Base-by-base conservation (phyloP, 805 yeast species). In the Wickerhamomyces ciferrii region DNA sequence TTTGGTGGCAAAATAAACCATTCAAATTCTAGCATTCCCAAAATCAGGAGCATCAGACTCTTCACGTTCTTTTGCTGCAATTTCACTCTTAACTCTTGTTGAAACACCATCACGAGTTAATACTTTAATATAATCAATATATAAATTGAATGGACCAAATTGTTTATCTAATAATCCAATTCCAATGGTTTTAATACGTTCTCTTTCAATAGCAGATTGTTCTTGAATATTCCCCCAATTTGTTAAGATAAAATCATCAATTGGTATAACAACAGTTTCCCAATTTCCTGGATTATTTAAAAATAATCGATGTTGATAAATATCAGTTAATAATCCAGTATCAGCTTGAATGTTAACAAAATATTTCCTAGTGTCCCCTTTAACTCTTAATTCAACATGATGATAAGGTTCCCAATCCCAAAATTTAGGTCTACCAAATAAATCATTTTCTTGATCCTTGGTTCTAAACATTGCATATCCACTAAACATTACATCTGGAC, bases 391-490 rank as follows among this genome's bases (percentile, higher is more conserved):
- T 34, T 82, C 84, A 54, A 87, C 66, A 52, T 82, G 83, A 43
- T 75, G 74, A 61, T 66, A 83, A 25, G 71, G 70, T 17, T 81
- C 74, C 82, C 89, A 83, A 61, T 87, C 89, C 89, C 89, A 83
- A 67, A 79, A 71, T 61, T 68, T 66, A 31, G 69, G 65, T 7
- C 68, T 63, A 15, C 68, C 69, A 48, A 75, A 65, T 49, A 72
- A 63, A 8, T 65, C 68, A 47, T 67, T 69, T 47, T 71, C 74
- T 55, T 81, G 78, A 58, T 86, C 87, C 53, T 70, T 75, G 0
- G 96, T 87, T 51, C 95, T 75, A 66, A 85, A 87, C 95, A 88
- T 87, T 34, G 95, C 87, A 69, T 81, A 81, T 1, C 87, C 87
- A 18, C 84, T 76, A 49, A 81, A 70, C 17, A 76, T 72, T 20